These are phyloP conservation scores for Populus ilicifolia DNA, from an alignment of 345 rosid species.

Conservation along the genomic window DNA sequence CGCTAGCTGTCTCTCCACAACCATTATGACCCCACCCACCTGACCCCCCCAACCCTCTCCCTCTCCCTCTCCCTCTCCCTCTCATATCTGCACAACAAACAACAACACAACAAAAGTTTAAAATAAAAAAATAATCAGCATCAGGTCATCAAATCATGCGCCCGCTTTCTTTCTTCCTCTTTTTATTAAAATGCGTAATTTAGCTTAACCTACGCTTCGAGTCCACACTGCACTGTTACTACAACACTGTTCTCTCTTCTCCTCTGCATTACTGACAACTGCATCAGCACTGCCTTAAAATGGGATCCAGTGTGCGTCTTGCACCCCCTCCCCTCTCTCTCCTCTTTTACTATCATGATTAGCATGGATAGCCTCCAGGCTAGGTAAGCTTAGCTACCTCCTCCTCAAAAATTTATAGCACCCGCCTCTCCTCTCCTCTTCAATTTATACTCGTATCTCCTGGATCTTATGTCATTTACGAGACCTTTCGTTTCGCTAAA, in stretches of 20 bases:
- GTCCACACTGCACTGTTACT: constrained; percentile 1
- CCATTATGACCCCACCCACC: not conserved
- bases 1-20: constrained; percentile 13
- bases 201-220: constrained; percentile 15
- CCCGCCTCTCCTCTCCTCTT: not conserved
- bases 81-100: not conserved
- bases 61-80: not conserved
- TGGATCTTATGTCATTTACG: constrained; percentile 42
- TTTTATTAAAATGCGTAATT: not conserved
- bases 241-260: constrained; percentile 5
- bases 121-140: not conserved
- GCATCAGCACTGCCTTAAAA: constrained; percentile 33
- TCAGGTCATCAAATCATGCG: not conserved
- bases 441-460: not conserved
- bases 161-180: not conserved
- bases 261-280: constrained; percentile 45
- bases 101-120: not conserved
- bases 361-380: not conserved
- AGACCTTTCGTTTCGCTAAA: constrained; percentile 17
- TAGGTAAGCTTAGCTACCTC: not conserved
- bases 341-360: not conserved
- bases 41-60: not conserved
- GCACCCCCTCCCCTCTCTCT: constrained; percentile 14
- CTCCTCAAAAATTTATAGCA: not conserved
- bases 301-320: constrained; percentile 45